phyloP scores from a whole-genome alignment of 169 alveolate genomes.

The Babesia bovis region DNA sequence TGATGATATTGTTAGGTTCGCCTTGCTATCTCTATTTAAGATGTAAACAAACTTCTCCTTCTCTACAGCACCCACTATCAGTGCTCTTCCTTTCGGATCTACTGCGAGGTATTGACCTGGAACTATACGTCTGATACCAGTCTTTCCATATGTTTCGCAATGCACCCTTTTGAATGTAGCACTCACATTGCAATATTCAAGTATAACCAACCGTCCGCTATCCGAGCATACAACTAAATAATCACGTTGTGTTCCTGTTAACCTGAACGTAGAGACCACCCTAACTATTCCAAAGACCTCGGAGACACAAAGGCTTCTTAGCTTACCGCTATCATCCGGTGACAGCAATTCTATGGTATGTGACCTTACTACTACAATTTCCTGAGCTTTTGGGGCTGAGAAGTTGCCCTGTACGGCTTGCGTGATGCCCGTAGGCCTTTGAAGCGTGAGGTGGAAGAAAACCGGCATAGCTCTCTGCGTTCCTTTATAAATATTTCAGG shows the following conservation, averaged over 20 bases:
- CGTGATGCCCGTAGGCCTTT: constrained; percentile 94
- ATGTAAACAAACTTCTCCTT: constrained; percentile 97
- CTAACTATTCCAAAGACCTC: constrained; percentile 95
- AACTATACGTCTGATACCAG: constrained; percentile 90
- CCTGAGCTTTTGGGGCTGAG: constrained; percentile 96
- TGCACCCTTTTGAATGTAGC: constrained; percentile 90
- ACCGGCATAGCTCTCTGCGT: constrained; percentile 83
- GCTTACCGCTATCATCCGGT: constrained; percentile 91
- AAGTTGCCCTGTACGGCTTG: constrained; percentile 96
- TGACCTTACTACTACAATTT: constrained; percentile 94
- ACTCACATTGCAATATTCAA: constrained; percentile 86
- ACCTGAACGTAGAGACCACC: constrained; percentile 89
- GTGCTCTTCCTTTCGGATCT: constrained; percentile 99
- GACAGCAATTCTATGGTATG: constrained; percentile 91
- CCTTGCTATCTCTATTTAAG: constrained; percentile 91
- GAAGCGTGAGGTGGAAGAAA: constrained; percentile 94
- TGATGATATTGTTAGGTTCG: constrained; percentile 91
- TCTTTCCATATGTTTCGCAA: constrained; percentile 97
- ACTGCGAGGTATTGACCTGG: constrained; percentile 99
- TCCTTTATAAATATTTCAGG: constrained; percentile 3
- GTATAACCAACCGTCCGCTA: constrained; percentile 93
- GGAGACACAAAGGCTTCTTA: constrained; percentile 83
- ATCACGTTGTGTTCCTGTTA: constrained; percentile 91
- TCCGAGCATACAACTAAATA: constrained; percentile 95
- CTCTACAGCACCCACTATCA: constrained; percentile 98